A percentile compares a stretch with the other conserved stretches of the same genome.
phyloP scores from a whole-genome alignment of 2,329 filamentous ascomycete species.

The Penicillium sp. region DNA sequence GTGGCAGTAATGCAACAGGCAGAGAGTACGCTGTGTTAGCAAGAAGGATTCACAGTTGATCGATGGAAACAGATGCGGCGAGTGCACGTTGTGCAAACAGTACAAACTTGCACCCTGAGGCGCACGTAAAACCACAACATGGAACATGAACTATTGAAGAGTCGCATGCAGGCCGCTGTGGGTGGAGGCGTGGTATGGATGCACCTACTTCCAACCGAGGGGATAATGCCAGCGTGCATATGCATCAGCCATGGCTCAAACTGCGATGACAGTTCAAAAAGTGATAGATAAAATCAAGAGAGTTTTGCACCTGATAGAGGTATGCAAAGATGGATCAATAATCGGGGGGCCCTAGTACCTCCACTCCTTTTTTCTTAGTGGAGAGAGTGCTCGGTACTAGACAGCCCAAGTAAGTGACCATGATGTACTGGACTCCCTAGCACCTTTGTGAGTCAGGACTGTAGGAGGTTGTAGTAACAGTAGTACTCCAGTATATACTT shows the following conservation, averaged over 20 bases:
- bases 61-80: constrained; percentile 9
- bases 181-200: too few species aligned
- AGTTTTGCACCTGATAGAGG: background rate
- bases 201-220: too few species aligned
- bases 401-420: too few species aligned
- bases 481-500: too few species aligned
- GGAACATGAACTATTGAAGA: constrained; percentile 4
- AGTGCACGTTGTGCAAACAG: constrained; percentile 10
- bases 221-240: background rate
- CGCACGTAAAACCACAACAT: background rate
- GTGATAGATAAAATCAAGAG: background rate
- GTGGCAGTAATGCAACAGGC: too few species aligned
- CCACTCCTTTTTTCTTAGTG: too few species aligned
- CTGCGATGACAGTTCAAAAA: too few species aligned
- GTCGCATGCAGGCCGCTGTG: background rate
- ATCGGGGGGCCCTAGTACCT: background rate
- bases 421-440: too few species aligned
- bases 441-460: too few species aligned
- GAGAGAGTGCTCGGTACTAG: too few species aligned
- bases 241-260: background rate
- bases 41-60: background rate
- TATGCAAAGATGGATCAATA: background rate
- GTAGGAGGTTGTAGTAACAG: too few species aligned
- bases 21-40: too few species aligned
- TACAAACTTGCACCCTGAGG: constrained; percentile 9